Conservation (phyloP, 805 yeast genomes). For the Hanseniaspora jakobsenii region DNA sequence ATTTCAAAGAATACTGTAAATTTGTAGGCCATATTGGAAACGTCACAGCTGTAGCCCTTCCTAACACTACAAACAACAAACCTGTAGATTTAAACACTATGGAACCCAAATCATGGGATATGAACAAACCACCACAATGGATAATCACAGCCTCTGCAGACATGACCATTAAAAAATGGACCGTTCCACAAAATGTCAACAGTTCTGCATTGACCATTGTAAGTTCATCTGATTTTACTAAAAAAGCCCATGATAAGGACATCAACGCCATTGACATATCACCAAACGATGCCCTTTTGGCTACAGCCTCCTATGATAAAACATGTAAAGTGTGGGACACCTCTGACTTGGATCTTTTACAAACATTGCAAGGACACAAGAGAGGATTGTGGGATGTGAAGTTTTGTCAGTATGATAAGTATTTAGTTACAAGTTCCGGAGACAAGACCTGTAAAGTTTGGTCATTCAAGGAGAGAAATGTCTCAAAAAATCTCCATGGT, state of each 20-base stretch:
- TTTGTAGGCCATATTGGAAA: slow-evolving; percentile 82
- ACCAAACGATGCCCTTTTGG: slow-evolving; percentile 80
- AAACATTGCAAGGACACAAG: slow-evolving; percentile 77
- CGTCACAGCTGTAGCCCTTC: slow-evolving; percentile 69
- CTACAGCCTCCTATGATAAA: slow-evolving; percentile 90
- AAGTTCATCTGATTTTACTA: slow-evolving; percentile 66
- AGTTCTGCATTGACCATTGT: slow-evolving; percentile 27
- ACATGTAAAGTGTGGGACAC: slow-evolving; percentile 82
- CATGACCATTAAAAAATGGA: slow-evolving; percentile 78
- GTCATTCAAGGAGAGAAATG: slow-evolving; percentile 69
- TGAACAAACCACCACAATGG: slow-evolving; percentile 43
- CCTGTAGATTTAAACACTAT: slow-evolving; percentile 14
- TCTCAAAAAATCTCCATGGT: too few relatives aligned
- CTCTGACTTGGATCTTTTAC: slow-evolving; percentile 75
- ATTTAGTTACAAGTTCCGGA: slow-evolving; percentile 75
- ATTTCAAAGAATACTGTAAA: slow-evolving; percentile 40
- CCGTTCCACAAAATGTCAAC: slow-evolving; percentile 36
- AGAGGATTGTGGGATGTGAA: slow-evolving; percentile 89
- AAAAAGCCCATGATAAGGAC: slow-evolving; percentile 94
- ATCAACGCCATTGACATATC: slow-evolving; percentile 80
- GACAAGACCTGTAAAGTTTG: slow-evolving; percentile 84
- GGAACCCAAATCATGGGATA: slow-evolving; percentile 7
- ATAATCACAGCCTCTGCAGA: slow-evolving; percentile 76
- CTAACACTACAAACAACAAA: slow-evolving; percentile 31
- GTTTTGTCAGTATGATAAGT: slow-evolving; percentile 69